Evolutionary conservation across 2,329 filamentous ascomycete genomes (phyloP).

Genomic region (Diaporthe aspalathi): DNA sequence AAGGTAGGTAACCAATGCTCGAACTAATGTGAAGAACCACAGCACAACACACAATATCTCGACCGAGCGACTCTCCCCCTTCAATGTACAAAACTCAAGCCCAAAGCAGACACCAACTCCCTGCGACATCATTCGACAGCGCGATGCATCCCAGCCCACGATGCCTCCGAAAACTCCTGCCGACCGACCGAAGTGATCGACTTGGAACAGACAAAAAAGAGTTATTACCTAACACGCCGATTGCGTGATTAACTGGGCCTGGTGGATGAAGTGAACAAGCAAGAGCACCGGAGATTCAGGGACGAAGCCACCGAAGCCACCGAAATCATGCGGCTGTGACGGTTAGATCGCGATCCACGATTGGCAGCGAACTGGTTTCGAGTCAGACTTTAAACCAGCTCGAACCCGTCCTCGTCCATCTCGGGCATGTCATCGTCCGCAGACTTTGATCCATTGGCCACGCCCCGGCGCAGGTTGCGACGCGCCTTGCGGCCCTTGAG

Average conservation of each 20-base stretch:
- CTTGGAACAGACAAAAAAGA: slow-evolving; percentile 15
- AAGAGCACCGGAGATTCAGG: neutral
- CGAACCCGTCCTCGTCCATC: slow-evolving; percentile 56
- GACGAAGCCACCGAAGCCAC: neutral
- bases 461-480: slow-evolving; percentile 51
- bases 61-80: slow-evolving; percentile 18
- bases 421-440: slow-evolving; percentile 44
- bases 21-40: slow-evolving; percentile 24
- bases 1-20: slow-evolving; percentile 17
- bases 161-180: slow-evolving; percentile 30
- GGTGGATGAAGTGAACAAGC: slow-evolving; percentile 6
- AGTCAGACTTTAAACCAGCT: slow-evolving; percentile 48
- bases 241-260: neutral
- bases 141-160: slow-evolving; percentile 28
- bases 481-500: slow-evolving; percentile 58
- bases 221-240: slow-evolving; percentile 28
- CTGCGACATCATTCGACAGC: slow-evolving; percentile 34
- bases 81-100: slow-evolving; percentile 19
- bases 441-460: slow-evolving; percentile 38
- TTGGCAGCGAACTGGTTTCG: neutral
- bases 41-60: neutral
- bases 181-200: slow-evolving; percentile 19
- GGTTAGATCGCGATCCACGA: neutral
- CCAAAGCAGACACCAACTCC: slow-evolving; percentile 34
- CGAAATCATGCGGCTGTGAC: too few relatives aligned